Evolutionary conservation across 139 green algal genomes (phyloP), one percentile per base, ranked within the genome.

Genomic region (Picochlorum sp.): DNA sequence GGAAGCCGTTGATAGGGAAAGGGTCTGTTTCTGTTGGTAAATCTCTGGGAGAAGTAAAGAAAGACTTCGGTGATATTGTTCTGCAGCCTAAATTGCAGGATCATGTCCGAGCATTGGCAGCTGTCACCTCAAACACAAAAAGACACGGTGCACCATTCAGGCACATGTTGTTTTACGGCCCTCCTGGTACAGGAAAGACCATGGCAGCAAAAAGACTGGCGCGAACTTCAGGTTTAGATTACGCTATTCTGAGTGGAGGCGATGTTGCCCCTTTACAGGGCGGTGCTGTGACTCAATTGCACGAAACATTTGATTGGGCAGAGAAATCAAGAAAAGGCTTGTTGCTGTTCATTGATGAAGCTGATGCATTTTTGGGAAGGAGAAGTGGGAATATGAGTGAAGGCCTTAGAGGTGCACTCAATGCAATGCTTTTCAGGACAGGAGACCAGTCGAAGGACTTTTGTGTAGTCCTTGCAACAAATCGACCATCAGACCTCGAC

Each of bases 271-370:
- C 92, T 0, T 81, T 98, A 69, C 88, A 80, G 34, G 79, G 78
- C 23, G 81, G 77, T 59, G 90, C 90, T 1, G 90, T 96, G n/a
- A 96, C 90, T 18, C 88, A 97, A 81, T 84, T 99, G 52, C 94
- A 99, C 74, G 76, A 90, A 49, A 81, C 89, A n/a, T 98, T 99
- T 78, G 94, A 99, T 77, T 99, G 94, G 94, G 86, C 89, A 10
- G 84, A 94, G 78, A 75, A 79, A 71, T 86, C 71, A 65, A 61
- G 54, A 28, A 66, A 77, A 44, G 93, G 93, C 34, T 74, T 98
- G 80, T 80, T 98, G 79, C 84, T 98, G 57, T 97, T 96, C 67
- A 92, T 96, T 26, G 89, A 96, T 69, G 88, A 95, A 76, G 94
- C 94, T 10, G 94, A 99, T 62, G 94, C 94, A 1, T 99, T 99